Evolutionary conservation across 768 basidiomycete species (phyloP), one percentile per base, ranked within the genome.

Genomic region (Tulasnella sp.): DNA sequence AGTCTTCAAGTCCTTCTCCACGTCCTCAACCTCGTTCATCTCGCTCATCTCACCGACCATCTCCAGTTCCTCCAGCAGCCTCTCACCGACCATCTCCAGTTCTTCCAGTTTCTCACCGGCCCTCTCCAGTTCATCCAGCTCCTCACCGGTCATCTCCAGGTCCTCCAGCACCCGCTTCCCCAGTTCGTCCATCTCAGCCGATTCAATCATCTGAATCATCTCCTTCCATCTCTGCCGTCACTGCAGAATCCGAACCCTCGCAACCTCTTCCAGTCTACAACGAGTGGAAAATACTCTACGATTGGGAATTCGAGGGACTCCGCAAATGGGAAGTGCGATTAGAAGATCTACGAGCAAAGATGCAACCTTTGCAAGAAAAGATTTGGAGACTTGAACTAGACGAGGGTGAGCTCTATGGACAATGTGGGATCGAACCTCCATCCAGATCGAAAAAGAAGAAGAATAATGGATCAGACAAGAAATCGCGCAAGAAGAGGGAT

Each of bases 231-330:
- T 10, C 10, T 16, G 34, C 10, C 16, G 16, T 10, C 40, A 20
- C 10, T 42, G 40, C 40, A 9, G 19, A n/a, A 16, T 29, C 28
- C 28, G 45, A 47, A 1, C 45, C 28, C 10, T 29, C 32, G 4
- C 37, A n/a, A 16, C 19, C 28, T 13, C 35, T 29, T 10, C 3
- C 44, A 4, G 39, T 42, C 12, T 25, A 39, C 12, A 51, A 51
- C 19, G 49, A 39, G 0, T 51, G 41, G 31, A 51, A 43, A 28
- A 43, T 51, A 28, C 41, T 51, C 40, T 42, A 51, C 49, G 39
- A 42, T n/a, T 51, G 49, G 49, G 49, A 51, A 42, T 29, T 51
- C 25, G 49, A 51, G 24, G 41, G 39, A 22, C 25, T 51, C 22
- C 40, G 44, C 31, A 51, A 51, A n/a, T 51, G 49, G 49, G 39